Percentiles rank a stretch among this genome's conserved stretches.
These are phyloP conservation scores for Arachis hypogaea DNA, from an alignment of 306 rosid species.

Conservation along the genomic window DNA sequence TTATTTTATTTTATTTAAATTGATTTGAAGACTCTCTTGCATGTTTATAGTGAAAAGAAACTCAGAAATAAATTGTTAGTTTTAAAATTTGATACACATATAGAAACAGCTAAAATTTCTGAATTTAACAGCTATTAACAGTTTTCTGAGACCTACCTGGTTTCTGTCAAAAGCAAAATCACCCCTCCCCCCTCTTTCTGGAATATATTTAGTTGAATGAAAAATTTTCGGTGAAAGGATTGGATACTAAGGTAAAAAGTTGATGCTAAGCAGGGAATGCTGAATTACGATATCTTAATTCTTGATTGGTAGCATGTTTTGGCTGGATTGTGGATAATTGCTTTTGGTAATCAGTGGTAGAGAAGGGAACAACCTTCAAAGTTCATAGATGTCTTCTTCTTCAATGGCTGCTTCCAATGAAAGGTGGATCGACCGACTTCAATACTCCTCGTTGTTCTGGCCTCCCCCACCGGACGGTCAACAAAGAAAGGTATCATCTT, in stretches of 20 bases:
- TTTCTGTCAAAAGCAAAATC: conserved; percentile 27
- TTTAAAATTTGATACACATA: conserved; percentile 7
- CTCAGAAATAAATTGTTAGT: conserved; percentile 3
- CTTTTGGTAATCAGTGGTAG: conserved; percentile 33
- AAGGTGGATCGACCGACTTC: conserved; percentile 81
- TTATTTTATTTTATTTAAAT: background rate
- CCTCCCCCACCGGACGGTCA: conserved; percentile 78
- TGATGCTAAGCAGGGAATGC: conserved; percentile 48
- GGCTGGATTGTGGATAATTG: conserved; percentile 41
- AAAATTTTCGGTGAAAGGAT: conserved; percentile 17
- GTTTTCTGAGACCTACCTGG: conserved; percentile 28
- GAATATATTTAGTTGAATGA: conserved; percentile 18
- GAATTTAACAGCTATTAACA: conserved; percentile 6
- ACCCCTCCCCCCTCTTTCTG: background rate
- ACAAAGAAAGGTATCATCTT: conserved; percentile 61
- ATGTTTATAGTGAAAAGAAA: conserved; percentile 16
- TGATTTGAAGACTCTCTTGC: conserved; percentile 27
- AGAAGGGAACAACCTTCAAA: conserved; percentile 21
- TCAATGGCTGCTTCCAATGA: conserved; percentile 66
- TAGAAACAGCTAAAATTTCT: conserved; percentile 4
- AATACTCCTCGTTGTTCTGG: conserved; percentile 81
- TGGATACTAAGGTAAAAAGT: conserved; percentile 24
- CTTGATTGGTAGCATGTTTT: conserved; percentile 64
- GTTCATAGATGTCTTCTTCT: conserved; percentile 33
- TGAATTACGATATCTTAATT: conserved; percentile 59